Percentiles rank a stretch among this genome's conserved stretches.
These are phyloP conservation scores for Leccinum barrowsii DNA, from an alignment of 768 basidiomycete species.

Conservation along the genomic window DNA sequence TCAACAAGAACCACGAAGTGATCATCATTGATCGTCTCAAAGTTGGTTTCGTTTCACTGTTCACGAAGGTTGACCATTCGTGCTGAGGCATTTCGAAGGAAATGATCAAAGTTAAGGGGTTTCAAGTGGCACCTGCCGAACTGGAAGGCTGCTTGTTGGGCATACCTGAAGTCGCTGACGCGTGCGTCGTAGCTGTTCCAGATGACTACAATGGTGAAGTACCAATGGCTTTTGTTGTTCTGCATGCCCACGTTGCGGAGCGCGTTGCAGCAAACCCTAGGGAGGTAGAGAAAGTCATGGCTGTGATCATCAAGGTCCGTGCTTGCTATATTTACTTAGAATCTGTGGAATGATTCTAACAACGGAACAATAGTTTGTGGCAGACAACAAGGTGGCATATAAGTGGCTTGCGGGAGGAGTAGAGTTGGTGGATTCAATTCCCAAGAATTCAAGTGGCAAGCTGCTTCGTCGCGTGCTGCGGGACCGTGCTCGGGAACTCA, in stretches of 20 bases:
- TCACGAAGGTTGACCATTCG: background rate
- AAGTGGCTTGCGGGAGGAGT: conserved; percentile 61
- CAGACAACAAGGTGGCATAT: conserved; percentile 51
- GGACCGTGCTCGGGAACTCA: conserved; percentile 41
- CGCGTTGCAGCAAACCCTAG: conserved; percentile 29
- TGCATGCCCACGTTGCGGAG: conserved; percentile 39
- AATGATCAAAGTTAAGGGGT: conserved; percentile 66
- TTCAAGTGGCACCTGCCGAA: conserved; percentile 74
- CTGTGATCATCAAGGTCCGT: conserved; percentile 47
- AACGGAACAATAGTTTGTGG: conserved; percentile 42
- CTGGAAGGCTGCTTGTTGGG: conserved; percentile 64
- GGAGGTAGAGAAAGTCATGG: conserved; percentile 37
- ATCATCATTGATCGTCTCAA: conserved; percentile 65
- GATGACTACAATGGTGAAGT: conserved; percentile 73
- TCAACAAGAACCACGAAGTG: conserved; percentile 52
- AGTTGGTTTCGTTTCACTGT: conserved; percentile 27
- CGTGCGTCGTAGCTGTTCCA: conserved; percentile 61
- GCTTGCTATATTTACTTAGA: background rate
- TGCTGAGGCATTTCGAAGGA: conserved; percentile 38
- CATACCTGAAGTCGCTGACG: conserved; percentile 56
- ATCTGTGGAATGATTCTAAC: background rate
- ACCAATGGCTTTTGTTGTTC: conserved; percentile 65
- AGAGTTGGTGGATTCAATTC: conserved; percentile 51
- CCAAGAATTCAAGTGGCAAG: conserved; percentile 64
- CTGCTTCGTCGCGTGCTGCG: conserved; percentile 49